Percentiles rank a stretch among this genome's conserved stretches.
Conservation (phyloP, 2,329 filamentous ascomycete genomes). For the Ambrosiella beaveri region DNA sequence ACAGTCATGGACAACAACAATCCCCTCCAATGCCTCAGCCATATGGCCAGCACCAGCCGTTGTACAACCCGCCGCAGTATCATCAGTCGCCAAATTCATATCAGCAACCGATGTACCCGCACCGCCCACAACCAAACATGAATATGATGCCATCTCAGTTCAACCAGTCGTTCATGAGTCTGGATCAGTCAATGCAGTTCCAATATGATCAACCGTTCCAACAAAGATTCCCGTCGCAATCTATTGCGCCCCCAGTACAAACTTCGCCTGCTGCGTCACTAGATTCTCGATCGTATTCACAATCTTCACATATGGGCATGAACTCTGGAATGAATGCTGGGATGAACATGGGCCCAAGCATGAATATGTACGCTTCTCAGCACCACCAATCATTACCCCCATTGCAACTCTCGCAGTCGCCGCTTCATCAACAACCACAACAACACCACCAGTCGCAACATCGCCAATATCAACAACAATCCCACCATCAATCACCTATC, state of each 20-base stretch:
- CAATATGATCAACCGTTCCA: slow-evolving; percentile 4
- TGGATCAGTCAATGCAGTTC: slow-evolving; percentile 8
- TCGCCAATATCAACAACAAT: neutral
- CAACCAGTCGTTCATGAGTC: slow-evolving; percentile 3
- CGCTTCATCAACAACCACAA: slow-evolving; percentile 18
- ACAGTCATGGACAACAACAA: slow-evolving; percentile 16
- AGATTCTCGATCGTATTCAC: slow-evolving; percentile 20
- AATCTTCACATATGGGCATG: slow-evolving; percentile 18
- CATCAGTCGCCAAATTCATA: slow-evolving; percentile 19
- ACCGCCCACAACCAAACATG: slow-evolving; percentile 14
- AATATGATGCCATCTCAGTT: slow-evolving; percentile 16
- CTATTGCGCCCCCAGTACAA: neutral
- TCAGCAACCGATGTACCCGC: slow-evolving; percentile 13
- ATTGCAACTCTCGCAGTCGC: slow-evolving; percentile 16
- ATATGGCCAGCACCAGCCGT: slow-evolving; percentile 13
- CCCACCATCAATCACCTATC: slow-evolving; percentile 17
- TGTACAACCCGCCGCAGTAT: slow-evolving; percentile 14
- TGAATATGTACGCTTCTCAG: slow-evolving; percentile 5
- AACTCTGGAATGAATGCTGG: slow-evolving; percentile 16
- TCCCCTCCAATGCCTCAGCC: slow-evolving; percentile 15
- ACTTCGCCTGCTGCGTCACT: neutral
- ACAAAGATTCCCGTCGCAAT: slow-evolving; percentile 5
- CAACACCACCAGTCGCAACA: slow-evolving; percentile 13
- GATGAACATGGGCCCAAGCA: slow-evolving; percentile 16
- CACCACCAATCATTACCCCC: slow-evolving; percentile 3